Conservation (phyloP, 495 filamentous ascomycete species). For the Tetracladium setigerum region DNA sequence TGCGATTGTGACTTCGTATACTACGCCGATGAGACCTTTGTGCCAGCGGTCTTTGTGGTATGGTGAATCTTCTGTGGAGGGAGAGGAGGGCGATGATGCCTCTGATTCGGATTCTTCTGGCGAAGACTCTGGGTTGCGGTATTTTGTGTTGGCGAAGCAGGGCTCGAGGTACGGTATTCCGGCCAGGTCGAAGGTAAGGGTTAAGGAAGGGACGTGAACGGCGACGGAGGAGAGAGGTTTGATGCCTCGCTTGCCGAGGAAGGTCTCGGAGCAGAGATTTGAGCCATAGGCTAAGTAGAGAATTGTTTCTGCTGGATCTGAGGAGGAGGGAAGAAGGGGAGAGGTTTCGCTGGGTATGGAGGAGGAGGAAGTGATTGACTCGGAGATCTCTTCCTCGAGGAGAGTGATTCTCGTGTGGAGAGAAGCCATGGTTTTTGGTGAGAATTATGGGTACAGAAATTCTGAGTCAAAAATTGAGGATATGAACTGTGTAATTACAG, state of each 20-base stretch:
- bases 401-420: no score
- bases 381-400: no score
- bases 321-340: slow-evolving; percentile 1
- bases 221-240: slow-evolving; percentile 68
- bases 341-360: slow-evolving; percentile 1
- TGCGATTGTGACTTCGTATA: slow-evolving; percentile 78
- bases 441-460: no score
- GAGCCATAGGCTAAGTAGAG: slow-evolving; percentile 95
- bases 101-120: slow-evolving; percentile 18
- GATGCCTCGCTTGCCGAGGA: slow-evolving; percentile 68
- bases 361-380: background rate
- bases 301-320: slow-evolving; percentile 31
- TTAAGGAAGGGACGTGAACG: slow-evolving; percentile 70
- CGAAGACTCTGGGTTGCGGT: slow-evolving; percentile 37
- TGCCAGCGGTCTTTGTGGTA: slow-evolving; percentile 53
- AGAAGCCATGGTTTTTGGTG: no score
- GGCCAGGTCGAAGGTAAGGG: slow-evolving; percentile 76
- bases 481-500: no score
- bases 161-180: slow-evolving; percentile 85
- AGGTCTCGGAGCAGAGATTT: slow-evolving; percentile 71
- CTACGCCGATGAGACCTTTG: slow-evolving; percentile 80
- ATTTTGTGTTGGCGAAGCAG: slow-evolving; percentile 78
- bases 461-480: no score
- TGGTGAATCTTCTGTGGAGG: slow-evolving; percentile 10
- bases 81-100: slow-evolving; percentile 26